Evolutionary conservation across 2,329 filamentous ascomycete genomes (phyloP).

Genomic region (Rosellinia necatrix): DNA sequence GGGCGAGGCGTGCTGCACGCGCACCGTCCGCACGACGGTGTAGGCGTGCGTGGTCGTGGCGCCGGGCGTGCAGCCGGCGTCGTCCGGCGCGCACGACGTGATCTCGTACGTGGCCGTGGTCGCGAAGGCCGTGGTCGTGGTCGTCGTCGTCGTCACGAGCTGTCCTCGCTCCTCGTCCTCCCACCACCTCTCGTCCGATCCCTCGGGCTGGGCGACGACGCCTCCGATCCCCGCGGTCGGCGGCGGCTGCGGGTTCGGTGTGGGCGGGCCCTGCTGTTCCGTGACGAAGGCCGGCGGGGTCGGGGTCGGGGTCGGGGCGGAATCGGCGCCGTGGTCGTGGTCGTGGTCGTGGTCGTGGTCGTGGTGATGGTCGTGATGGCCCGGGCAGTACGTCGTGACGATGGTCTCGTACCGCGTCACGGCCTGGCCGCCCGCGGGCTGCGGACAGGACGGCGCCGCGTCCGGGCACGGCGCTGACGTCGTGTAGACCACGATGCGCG

Average conservation of each 20-base stretch:
- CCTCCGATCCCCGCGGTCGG: no score
- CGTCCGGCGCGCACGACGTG: constrained; percentile 34
- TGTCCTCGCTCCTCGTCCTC: neutral
- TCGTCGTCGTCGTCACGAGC: constrained; percentile 17
- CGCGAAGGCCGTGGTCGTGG: constrained; percentile 26
- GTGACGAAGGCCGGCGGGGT: neutral
- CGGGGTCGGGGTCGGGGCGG: neutral
- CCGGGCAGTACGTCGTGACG: constrained; percentile 34
- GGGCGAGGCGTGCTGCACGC: constrained; percentile 2
- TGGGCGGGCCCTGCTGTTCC: no score
- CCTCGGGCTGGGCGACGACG: no score
- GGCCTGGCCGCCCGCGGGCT: constrained; percentile 16
- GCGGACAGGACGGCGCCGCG: constrained; percentile 14
- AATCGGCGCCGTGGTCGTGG: neutral
- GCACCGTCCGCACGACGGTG: constrained; percentile 29
- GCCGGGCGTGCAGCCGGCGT: constrained; percentile 21
- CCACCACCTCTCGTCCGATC: neutral
- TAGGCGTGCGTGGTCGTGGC: constrained; percentile 29
- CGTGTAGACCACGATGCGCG: constrained; percentile 33
- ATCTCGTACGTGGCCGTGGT: constrained; percentile 27
- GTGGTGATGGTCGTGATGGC: neutral
- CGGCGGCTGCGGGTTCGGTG: neutral
- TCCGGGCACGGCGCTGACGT: constrained; percentile 24
- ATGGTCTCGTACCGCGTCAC: constrained; percentile 29
- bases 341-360: neutral